phyloP scores from a whole-genome alignment of 1,139 yeast species.

The Meyerozyma smithsonii region DNA sequence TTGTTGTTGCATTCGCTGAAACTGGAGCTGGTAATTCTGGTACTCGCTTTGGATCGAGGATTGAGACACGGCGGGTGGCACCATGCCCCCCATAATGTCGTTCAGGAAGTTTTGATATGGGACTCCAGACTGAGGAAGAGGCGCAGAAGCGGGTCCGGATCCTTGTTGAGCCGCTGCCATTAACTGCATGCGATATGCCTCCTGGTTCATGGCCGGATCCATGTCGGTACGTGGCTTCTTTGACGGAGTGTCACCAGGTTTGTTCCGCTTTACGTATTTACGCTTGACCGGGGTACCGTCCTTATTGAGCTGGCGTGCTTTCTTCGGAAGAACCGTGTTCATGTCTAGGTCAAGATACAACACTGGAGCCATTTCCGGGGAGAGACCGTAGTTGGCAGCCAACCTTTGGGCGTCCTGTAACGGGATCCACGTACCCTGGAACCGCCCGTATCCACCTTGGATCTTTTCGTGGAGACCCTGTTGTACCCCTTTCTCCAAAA shows the following conservation, averaged over 20 bases:
- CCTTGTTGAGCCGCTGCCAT: conserved; percentile 1
- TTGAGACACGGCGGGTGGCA: conserved; percentile 8
- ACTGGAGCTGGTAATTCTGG: conserved; percentile 27
- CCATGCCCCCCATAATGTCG: conserved; percentile 1
- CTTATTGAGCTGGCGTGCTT: conserved; percentile 39
- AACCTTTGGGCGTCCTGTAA: conserved; percentile 49
- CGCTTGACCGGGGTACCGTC: conserved; percentile 44
- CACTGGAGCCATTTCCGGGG: conserved; percentile 53
- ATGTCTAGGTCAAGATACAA: conserved; percentile 47
- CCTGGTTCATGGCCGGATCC: conserved; percentile 1
- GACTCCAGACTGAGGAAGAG: background rate
- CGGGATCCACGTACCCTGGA: conserved; percentile 98
- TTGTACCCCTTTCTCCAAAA: conserved; percentile 87
- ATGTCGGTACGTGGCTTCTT: conserved; percentile 20
- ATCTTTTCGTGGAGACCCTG: conserved; percentile 85
- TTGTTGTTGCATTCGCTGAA: conserved; percentile 18
- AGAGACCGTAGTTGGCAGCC: conserved; percentile 50
- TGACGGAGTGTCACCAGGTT: conserved; percentile 33
- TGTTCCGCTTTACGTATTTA: conserved; percentile 36
- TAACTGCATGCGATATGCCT: conserved; percentile 2
- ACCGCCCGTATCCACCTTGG: conserved; percentile 96
- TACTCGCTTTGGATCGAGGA: conserved; percentile 20
- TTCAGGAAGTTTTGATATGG: background rate
- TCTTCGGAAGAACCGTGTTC: conserved; percentile 43
- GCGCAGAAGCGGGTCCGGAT: background rate